Conservation (phyloP, 106 monocot genomes). For the Apostasia ramifera region DNA sequence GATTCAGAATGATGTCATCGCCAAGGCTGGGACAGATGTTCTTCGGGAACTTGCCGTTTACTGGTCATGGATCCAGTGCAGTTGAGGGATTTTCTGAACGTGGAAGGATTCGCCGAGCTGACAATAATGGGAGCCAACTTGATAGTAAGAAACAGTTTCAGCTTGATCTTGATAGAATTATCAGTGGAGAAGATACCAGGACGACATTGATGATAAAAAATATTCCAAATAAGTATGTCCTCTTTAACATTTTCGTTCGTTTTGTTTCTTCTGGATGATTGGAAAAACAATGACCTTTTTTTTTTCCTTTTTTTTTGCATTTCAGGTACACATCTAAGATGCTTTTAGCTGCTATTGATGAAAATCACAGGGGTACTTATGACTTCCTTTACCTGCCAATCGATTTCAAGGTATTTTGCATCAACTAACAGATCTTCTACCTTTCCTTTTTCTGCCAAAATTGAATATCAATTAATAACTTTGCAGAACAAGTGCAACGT, state of each 20-base stretch:
- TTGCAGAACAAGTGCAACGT: constrained; percentile 91
- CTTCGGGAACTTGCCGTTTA: constrained; percentile 21
- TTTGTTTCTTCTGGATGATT: background rate
- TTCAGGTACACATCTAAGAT: constrained; percentile 85
- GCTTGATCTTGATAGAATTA: constrained; percentile 75
- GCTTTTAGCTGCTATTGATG: constrained; percentile 77
- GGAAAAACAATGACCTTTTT: background rate
- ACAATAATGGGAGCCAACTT: constrained; percentile 26
- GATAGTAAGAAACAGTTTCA: constrained; percentile 55
- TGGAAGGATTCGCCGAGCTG: constrained; percentile 21
- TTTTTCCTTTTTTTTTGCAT: constrained; percentile 3
- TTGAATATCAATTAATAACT: background rate
- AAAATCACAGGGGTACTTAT: constrained; percentile 68
- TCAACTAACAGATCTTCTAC: background rate
- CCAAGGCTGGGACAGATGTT: constrained; percentile 30
- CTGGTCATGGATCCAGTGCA: constrained; percentile 17
- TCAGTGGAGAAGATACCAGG: constrained; percentile 60
- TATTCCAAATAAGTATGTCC: constrained; percentile 80
- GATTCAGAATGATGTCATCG: constrained; percentile 35
- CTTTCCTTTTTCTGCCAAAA: background rate
- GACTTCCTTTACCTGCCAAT: constrained; percentile 88
- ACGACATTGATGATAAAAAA: constrained; percentile 94
- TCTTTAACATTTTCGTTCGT: background rate
- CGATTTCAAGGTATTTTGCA: constrained; percentile 73
- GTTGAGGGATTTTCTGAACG: constrained; percentile 40